Evolutionary conservation across 2,329 filamentous ascomycete species (phyloP).

Genomic region (Colletotrichum horii): DNA sequence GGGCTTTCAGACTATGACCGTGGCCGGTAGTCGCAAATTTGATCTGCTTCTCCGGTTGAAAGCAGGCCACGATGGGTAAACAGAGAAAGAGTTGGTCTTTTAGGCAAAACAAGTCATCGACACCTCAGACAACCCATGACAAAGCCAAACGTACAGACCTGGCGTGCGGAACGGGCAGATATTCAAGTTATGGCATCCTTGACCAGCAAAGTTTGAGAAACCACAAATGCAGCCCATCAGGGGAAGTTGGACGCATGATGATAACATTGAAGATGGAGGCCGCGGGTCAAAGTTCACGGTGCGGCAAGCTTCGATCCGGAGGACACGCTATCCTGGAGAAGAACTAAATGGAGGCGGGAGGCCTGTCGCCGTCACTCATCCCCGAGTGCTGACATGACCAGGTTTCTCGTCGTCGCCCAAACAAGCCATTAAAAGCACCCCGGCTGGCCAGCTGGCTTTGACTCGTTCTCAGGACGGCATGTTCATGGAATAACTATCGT

Average conservation of each 20-base stretch:
- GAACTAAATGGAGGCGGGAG: fast-evolving
- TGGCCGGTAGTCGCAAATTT: neutral
- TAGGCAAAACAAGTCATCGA: neutral
- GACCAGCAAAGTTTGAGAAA: no score
- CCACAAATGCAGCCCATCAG: fast-evolving
- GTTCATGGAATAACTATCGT: no score
- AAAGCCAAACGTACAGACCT: neutral
- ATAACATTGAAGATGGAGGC: neutral
- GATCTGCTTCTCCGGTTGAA: neutral
- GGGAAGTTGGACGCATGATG: neutral
- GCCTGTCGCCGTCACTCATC: neutral
- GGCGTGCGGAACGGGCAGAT: no score
- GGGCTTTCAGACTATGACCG: neutral
- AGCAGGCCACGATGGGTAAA: neutral
- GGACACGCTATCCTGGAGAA: neutral
- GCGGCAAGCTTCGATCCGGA: neutral
- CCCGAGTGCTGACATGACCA: fast-evolving
- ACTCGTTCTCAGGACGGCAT: no score
- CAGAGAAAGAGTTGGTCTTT: neutral
- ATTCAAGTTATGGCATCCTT: no score
- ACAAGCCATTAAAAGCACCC: neutral
- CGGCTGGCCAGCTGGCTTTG: no score
- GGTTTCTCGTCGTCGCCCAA: neutral
- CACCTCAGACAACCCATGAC: neutral
- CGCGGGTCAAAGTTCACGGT: neutral